Base-by-base conservation (phyloP, 179 eudicot species). In the Beta lomatogona region DNA sequence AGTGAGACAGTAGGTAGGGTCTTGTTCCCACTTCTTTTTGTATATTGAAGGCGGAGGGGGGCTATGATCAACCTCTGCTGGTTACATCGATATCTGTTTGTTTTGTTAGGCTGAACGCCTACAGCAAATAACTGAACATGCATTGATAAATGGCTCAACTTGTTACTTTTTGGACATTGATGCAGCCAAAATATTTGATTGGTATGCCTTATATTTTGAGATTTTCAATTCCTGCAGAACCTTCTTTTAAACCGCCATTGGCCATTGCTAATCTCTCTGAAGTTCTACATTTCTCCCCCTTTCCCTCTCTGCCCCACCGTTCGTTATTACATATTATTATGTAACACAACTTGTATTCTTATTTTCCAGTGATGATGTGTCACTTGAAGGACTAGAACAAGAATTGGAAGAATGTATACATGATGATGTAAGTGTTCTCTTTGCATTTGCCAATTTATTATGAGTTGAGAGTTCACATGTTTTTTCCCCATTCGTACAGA, bases 341-440 rank as follows among this genome's bases (percentile, higher is more conserved):
- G n/a, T 72, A 21, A 70, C 28, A n/a, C 75, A 71, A 68, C 55
- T 18, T 48, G 25, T 73, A 15, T 80, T 81, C 45, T 84, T 85
- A 21, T 75, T 80, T 79, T 82, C 54, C 80, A 96, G 97, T 87
- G 98, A 91, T 64, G 98, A 92, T 85, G 86, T 97, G 70, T 93
- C 99, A 65, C 90, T 97, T 76, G 97, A 97, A 87, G 99, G 99
- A 74, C 92, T 97, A 28, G 94, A 92, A 77, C 94, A 94, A 84
- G 99, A 97, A 86, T 87, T 97, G 45, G 92, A 93, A 86, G 99
- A 93, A 87, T 97, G 99, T 84, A 87, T 84, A 83, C 85, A 84
- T 81, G 99, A 93, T 83, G 95, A 94, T 83, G 99, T 97, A 87
- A 86, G 97, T 80, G 53, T 16, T 74, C 46, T 77, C 36, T 76